Evolutionary conservation across 2,329 filamentous ascomycete species (phyloP).

Genomic region (Cylindrodendrum hubeiense): DNA sequence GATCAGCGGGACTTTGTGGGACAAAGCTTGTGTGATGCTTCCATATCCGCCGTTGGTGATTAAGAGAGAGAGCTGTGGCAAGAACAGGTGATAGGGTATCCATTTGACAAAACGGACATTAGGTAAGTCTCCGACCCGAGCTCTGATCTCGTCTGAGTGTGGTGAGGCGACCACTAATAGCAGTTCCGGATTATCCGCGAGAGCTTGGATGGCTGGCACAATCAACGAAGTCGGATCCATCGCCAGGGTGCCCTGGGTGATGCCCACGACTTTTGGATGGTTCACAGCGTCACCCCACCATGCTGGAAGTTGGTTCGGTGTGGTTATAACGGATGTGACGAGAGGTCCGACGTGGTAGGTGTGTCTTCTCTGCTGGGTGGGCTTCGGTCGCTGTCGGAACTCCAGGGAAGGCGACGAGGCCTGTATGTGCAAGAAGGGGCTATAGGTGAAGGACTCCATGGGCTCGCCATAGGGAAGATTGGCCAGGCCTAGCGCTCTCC

Average conservation of each 20-base stretch:
- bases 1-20: conserved; percentile 50
- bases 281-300: conserved; percentile 49
- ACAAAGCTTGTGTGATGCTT: conserved; percentile 52
- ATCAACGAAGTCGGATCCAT: conserved; percentile 53
- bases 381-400: conserved; percentile 45
- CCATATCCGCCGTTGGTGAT: conserved; percentile 55
- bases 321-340: conserved; percentile 38
- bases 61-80: conserved; percentile 49
- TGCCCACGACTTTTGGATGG: conserved; percentile 47
- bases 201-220: conserved; percentile 52
- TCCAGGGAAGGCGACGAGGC: conserved; percentile 51
- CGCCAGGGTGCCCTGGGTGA: conserved; percentile 54
- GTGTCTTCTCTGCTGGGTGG: conserved; percentile 28
- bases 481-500: conserved; percentile 44
- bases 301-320: conserved; percentile 39
- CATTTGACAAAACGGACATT: conserved; percentile 50
- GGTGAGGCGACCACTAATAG: conserved; percentile 51
- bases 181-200: conserved; percentile 42
- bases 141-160: conserved; percentile 42
- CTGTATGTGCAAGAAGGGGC: conserved; percentile 54
- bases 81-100: conserved; percentile 52
- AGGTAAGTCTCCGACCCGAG: conserved; percentile 29
- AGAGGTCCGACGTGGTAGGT: conserved; percentile 52
- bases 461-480: conserved; percentile 47
- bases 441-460: conserved; percentile 50